Evolutionary conservation across 495 filamentous ascomycete species (phyloP), one percentile per base, ranked within the genome.

Genomic region (Penicillium salamii): DNA sequence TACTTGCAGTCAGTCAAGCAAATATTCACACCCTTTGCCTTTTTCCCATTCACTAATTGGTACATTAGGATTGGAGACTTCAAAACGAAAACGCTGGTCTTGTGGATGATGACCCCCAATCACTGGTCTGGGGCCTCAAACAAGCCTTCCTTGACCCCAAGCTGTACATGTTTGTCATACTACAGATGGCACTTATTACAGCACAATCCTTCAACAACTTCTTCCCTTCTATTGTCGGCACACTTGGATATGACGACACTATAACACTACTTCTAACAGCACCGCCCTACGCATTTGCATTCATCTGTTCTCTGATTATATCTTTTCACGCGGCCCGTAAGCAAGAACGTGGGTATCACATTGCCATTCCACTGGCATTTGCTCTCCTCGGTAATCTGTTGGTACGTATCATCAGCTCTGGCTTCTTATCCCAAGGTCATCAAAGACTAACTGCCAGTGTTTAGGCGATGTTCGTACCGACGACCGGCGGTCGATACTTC

Each of bases 191-290:
- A 15, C 43, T 53, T 17, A 33, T 53, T 9, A 53, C 49, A 45
- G 40, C 49, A 5, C 49, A 52, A n/a, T 52, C 49, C n/a, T 52
- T 52, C 42, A 52, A 45, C 19, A 89, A 90, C 61, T 90, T 91
- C 77, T 90, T 90, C 63, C 88, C 88, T 1, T 82, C 85, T n/a
- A 84, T 91, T 11, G 86, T 90, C 9, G 74, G 71, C 20, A 89
- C 85, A 0, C 70, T 91, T 5, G 78, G 80, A 3, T 86, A 83
- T 53, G 67, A 61, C 47, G 74, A 79, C 17, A 79, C 86, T 32
- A 56, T 72, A n/a, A 82, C 87, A 1, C 38, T 53, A 3, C 37
- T 53, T 43, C 12, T 53, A 2, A 65, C 44, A 6, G 51, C 44
- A 15, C 51, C 51, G 1, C 44, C 44, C 1, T 53, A 53, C 13